Evolutionary conservation across 805 yeast species (phyloP).

Genomic region (Sugiyamaella boreocaroliniensis): DNA sequence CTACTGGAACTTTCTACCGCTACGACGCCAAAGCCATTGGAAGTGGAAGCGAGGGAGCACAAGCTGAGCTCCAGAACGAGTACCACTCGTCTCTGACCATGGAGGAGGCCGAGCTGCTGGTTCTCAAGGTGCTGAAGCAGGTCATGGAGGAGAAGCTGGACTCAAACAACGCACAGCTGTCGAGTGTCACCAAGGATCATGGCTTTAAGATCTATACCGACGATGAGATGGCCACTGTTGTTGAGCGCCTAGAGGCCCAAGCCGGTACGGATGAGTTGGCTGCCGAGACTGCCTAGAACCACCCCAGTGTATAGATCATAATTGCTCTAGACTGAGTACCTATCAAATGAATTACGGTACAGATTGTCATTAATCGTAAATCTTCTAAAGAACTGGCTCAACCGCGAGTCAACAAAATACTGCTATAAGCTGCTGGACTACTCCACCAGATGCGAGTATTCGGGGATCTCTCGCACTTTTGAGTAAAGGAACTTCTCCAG

Average conservation of each 20-base stretch:
- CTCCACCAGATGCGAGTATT: slow-evolving; percentile 76
- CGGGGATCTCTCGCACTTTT: slow-evolving; percentile 85
- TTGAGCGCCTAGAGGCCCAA: slow-evolving; percentile 60
- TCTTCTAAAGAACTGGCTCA: too few species aligned
- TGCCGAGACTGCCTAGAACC: not conserved
- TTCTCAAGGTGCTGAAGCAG: slow-evolving; percentile 85
- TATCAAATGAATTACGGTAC: not conserved
- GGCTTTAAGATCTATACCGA: slow-evolving; percentile 85
- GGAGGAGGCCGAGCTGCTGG: slow-evolving; percentile 85
- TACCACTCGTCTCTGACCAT: slow-evolving; percentile 83
- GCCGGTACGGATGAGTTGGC: slow-evolving; percentile 6
- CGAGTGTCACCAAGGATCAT: slow-evolving; percentile 77
- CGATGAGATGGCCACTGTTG: slow-evolving; percentile 74
- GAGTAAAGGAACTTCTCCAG: slow-evolving; percentile 80
- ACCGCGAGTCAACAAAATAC: too few species aligned
- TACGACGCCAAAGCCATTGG: slow-evolving; percentile 99
- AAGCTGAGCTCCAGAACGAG: slow-evolving; percentile 93
- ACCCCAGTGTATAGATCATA: not conserved
- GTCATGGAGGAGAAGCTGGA: slow-evolving; percentile 99
- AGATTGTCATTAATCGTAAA: not conserved
- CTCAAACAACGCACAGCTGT: slow-evolving; percentile 89
- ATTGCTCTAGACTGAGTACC: not conserved
- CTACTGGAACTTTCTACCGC: slow-evolving; percentile 95
- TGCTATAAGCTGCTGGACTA: slow-evolving; percentile 14
- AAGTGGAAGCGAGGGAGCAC: slow-evolving; percentile 98